phyloP scores from a whole-genome alignment of 805 yeast genomes.

The Ogataea siamensis region DNA sequence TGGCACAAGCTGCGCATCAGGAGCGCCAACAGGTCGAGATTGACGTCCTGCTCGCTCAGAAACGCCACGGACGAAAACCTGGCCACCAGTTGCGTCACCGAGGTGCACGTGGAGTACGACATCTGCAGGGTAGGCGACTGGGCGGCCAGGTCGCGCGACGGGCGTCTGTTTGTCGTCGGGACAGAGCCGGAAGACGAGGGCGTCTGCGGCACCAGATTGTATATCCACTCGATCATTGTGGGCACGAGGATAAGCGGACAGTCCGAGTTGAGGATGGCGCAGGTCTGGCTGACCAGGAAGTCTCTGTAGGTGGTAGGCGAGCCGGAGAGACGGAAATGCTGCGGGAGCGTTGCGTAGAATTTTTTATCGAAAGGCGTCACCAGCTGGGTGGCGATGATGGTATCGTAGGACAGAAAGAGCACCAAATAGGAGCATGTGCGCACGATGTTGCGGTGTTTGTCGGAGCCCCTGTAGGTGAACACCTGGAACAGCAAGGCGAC shows the following conservation, averaged over 20 bases:
- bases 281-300: constrained; percentile 54
- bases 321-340: constrained; percentile 40
- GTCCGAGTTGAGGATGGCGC: constrained; percentile 40
- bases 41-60: constrained; percentile 39
- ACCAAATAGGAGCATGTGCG: constrained; percentile 52
- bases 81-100: constrained; percentile 43
- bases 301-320: constrained; percentile 57
- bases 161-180: constrained; percentile 20
- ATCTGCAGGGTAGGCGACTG: constrained; percentile 35
- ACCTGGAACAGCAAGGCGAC: constrained; percentile 58
- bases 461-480: constrained; percentile 42
- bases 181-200: constrained; percentile 9
- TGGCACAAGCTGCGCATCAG: constrained; percentile 56
- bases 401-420: constrained; percentile 44
- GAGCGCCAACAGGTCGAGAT: constrained; percentile 58
- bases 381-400: constrained; percentile 37
- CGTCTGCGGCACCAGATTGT: constrained; percentile 54
- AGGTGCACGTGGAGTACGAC: constrained; percentile 49
- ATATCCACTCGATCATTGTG: constrained; percentile 55
- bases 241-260: constrained; percentile 39
- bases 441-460: constrained; percentile 41
- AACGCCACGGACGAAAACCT: constrained; percentile 38
- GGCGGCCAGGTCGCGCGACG: constrained; percentile 11
- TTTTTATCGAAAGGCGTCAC: constrained; percentile 44
- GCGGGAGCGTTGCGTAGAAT: constrained; percentile 51